Evolutionary conservation across 2,329 filamentous ascomycete genomes (phyloP).

Genomic region (Colletotrichum agaves): DNA sequence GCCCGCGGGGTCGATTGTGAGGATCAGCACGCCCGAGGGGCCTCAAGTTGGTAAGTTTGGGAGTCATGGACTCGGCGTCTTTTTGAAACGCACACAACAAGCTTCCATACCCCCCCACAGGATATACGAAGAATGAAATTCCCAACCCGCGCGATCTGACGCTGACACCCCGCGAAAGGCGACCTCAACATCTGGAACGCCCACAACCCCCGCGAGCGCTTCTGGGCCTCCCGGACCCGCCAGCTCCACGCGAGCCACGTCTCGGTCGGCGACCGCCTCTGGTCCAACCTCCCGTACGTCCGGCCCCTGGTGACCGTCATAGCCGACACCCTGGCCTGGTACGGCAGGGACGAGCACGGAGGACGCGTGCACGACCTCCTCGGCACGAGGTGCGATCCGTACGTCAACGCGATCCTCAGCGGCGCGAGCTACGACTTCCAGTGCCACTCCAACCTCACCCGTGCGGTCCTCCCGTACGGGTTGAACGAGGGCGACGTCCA

Average conservation of each 20-base stretch:
- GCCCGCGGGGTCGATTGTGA: constrained; percentile 73
- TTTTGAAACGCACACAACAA: too few relatives aligned
- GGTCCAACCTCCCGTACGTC: constrained; percentile 82
- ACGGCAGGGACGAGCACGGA: constrained; percentile 71
- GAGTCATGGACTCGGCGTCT: too few relatives aligned
- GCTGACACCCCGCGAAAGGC: constrained; percentile 55
- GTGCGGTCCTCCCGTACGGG: constrained; percentile 76
- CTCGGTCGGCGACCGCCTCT: constrained; percentile 76
- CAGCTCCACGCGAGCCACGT: constrained; percentile 84
- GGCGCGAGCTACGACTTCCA: constrained; percentile 80
- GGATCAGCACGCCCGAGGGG: constrained; percentile 79
- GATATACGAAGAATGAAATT: too few relatives aligned
- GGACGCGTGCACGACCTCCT: constrained; percentile 81
- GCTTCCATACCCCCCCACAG: too few relatives aligned
- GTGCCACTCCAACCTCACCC: constrained; percentile 83
- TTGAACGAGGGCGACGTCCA: constrained; percentile 81
- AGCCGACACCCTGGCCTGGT: constrained; percentile 72
- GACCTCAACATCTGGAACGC: constrained; percentile 86
- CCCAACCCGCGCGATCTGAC: too few relatives aligned
- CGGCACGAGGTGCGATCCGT: constrained; percentile 86
- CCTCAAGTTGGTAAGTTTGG: constrained; percentile 72
- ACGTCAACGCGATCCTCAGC: constrained; percentile 79
- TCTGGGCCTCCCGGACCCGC: constrained; percentile 83
- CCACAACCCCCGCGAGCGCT: constrained; percentile 79
- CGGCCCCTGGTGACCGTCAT: constrained; percentile 78